A percentile compares a stretch with the other conserved stretches of the same genome.
Conservation (phyloP, 2,329 filamentous ascomycete genomes). For the Talaromyces rugulosus region DNA sequence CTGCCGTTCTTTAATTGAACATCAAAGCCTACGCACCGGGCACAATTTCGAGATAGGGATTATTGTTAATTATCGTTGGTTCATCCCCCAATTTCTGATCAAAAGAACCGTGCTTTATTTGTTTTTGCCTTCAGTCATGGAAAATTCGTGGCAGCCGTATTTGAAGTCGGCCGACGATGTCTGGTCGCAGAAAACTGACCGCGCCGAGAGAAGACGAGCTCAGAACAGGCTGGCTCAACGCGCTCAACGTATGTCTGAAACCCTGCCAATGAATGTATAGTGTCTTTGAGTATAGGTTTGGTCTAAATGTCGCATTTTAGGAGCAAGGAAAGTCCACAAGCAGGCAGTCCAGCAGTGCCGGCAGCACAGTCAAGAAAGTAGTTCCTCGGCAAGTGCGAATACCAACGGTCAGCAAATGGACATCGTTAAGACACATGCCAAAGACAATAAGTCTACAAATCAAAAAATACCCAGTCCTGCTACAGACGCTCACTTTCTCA, state of each 20-base stretch:
- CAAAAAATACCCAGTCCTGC: not conserved
- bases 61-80: not conserved
- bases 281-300: not conserved
- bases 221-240: not conserved
- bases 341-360: not conserved
- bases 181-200: not conserved
- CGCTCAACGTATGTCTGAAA: not conserved
- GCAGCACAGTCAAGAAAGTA: not conserved
- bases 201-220: not conserved
- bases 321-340: not conserved
- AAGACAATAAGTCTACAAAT: not conserved
- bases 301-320: not conserved
- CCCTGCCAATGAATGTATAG: not conserved
- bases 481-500: not conserved
- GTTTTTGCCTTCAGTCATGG: not conserved
- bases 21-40: not conserved
- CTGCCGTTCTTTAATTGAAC: not conserved
- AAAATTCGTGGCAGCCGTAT: not conserved
- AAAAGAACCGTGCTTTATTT: not conserved
- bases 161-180: not conserved
- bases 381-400: not conserved
- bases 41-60: not conserved
- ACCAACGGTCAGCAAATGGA: not conserved
- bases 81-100: not conserved
- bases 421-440: not conserved